Percentiles rank a stretch among this genome's conserved stretches.
Conservation (phyloP, 1,139 yeast genomes). For the Pichia kudriavzevii region DNA sequence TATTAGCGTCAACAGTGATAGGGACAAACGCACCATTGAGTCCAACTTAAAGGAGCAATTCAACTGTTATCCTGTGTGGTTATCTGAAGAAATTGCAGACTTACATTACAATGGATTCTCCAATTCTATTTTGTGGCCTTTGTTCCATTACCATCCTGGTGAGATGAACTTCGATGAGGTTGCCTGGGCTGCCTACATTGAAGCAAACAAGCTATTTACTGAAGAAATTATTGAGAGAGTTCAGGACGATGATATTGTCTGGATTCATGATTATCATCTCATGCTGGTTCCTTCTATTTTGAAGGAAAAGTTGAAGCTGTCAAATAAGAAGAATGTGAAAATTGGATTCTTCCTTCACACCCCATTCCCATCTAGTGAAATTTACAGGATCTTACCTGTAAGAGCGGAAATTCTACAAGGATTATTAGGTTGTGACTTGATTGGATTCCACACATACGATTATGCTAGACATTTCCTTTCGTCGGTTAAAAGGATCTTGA, state of each 20-base stretch:
- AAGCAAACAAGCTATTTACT: constrained; percentile 84
- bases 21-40: constrained; percentile 61
- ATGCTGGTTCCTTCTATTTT: constrained; percentile 93
- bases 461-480: constrained; percentile 96
- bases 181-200: constrained; percentile 97
- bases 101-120: constrained; percentile 95
- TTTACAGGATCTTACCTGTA: constrained; percentile 91
- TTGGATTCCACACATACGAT: constrained; percentile 99
- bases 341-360: constrained; percentile 95
- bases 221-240: constrained; percentile 62
- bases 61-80: constrained; percentile 84
- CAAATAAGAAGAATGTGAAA: constrained; percentile 45
- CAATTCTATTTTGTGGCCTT: constrained; percentile 90
- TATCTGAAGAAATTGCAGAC: constrained; percentile 86
- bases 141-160: constrained; percentile 98
- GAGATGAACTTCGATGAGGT: constrained; percentile 97
- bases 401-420: constrained; percentile 88
- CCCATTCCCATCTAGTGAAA: constrained; percentile 96
- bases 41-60: constrained; percentile 67
- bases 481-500: constrained; percentile 79
- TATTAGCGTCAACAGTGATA: constrained; percentile 66
- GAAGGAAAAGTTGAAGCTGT: constrained; percentile 49
- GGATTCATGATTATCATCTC: constrained; percentile 88
- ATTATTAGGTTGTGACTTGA: constrained; percentile 84
- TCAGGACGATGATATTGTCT: constrained; percentile 78